Evolutionary conservation across 225 moss, liverwort and hornwort genomes (phyloP), one percentile per base, ranked within the genome.

Genomic region (Antitrichia curtipendula): DNA sequence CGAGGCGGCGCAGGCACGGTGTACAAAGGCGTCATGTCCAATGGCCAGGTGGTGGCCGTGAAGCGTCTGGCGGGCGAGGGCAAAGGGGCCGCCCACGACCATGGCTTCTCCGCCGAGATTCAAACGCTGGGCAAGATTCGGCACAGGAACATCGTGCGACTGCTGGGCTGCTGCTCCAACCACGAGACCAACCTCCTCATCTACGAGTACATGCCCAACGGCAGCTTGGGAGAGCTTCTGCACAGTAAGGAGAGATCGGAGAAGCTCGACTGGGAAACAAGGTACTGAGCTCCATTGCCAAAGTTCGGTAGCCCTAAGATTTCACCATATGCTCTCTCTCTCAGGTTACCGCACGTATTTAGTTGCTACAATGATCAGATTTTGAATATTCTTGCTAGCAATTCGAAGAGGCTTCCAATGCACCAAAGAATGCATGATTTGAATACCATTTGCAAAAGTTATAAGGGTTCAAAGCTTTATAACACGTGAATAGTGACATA

Each of bases 201-300:
- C 27, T 98, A 98, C 72, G 97, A 98, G 92, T 98, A 95, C 92
- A 98, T 98, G 97, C 96, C 97, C 16, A 96, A 98, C n/a, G 97
- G 97, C 28, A 98, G 97, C 86, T 90, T 98, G 7, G 97, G 97
- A 50, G 97, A 98, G 93, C 95, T 98, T 64, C 94, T 98, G 18
- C 97, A 98, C 58, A 92, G 90, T 85, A 88, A 98, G 91, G 92
- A 96, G 82, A 90, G 93, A 63, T 92, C 92, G 18, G 97, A 91
- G 78, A 93, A 94, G 68, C 90, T 98, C 75, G 95, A 96, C 79
- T 98, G 97, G 97, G 95, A 91, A 78, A 98, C 95, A 3, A 93
- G 97, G 91, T 94, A 64, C 83, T 40, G 41, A 78, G 29, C 63
- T 84, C 58, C 66, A 82, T 65, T 52, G 11, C 49, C 50, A 50